Evolutionary conservation across 2,329 filamentous ascomycete species (phyloP), one percentile per base, ranked within the genome.

Genomic region (Calonectria hongkongensis): DNA sequence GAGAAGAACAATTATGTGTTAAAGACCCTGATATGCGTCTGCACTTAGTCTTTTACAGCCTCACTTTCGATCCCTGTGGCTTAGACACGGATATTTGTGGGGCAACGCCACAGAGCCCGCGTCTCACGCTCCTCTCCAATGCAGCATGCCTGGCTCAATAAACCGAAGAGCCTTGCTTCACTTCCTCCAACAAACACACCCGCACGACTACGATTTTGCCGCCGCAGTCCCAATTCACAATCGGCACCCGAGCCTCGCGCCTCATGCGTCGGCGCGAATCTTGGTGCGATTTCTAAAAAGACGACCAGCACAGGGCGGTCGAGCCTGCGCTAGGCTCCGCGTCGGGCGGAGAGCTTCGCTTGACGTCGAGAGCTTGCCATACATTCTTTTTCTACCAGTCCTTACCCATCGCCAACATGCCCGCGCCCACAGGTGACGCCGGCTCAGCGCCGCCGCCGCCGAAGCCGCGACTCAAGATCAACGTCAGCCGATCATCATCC

Each of bases 401-500:
- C 64, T 25, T 58, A 66, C 39, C 50, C 18, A 36, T 69, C 70
- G 58, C 63, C 72, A 75, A 28, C 73, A 85, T 85, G 83, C 77
- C 83, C 30, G 77, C 76, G 36, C 75, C 80, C 12, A 78, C 75
- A 60, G 73, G 77, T 33, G 74, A 77, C 30, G 76, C 75, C 18
- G 75, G 74, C 67, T 71, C 79, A 39, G 74, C 79, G 51, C 76
- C 78, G 68, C 79, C 81, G 15, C 78, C 81, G 15, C 78, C 82
- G 18, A 85, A 85, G 68, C 84, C 84, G 21, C 84, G 84, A 13
- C 80, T 85, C 36, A 85, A 85, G 73, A 80, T 85, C 74, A 85
- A 85, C 74, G 79, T 85, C 51, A 84, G 79, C 73, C 80, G 84
- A 33, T 82, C 82, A 0, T 76, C 81, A 2, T 85, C 84, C 8